Evolutionary conservation across 2,329 filamentous ascomycete species (phyloP).

Genomic region (Shiraia sp.): DNA sequence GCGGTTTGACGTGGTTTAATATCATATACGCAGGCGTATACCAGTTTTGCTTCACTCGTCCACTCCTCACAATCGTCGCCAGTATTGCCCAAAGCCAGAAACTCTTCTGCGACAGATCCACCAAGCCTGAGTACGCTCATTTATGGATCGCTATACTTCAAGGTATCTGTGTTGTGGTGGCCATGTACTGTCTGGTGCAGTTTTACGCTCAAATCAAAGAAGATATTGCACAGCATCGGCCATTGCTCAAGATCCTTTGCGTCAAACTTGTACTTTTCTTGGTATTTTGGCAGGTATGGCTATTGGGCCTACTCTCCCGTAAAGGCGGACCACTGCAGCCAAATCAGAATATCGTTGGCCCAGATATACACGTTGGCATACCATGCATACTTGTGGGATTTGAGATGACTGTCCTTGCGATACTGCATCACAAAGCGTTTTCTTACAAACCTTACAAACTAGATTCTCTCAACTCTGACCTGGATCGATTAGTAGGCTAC

Average conservation of each 20-base stretch:
- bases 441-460: conserved; percentile 71
- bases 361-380: conserved; percentile 80
- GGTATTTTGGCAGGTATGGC: conserved; percentile 76
- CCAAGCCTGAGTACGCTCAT: conserved; percentile 78
- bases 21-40: conserved; percentile 81
- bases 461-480: conserved; percentile 12
- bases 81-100: conserved; percentile 71
- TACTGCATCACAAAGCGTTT: conserved; percentile 83
- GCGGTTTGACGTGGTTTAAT: conserved; percentile 89
- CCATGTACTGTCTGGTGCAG: conserved; percentile 88
- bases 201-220: conserved; percentile 79
- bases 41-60: conserved; percentile 82
- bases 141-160: conserved; percentile 80
- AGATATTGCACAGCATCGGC: conserved; percentile 69
- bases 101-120: conserved; percentile 77
- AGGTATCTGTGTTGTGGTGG: conserved; percentile 72
- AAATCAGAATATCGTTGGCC: conserved; percentile 65
- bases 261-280: conserved; percentile 93
- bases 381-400: conserved; percentile 77
- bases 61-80: conserved; percentile 77
- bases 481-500: conserved; percentile 47
- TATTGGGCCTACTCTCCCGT: conserved; percentile 64
- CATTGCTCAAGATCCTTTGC: conserved; percentile 79
- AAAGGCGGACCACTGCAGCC: conserved; percentile 67
- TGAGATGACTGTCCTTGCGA: conserved; percentile 80